Evolutionary conservation across 768 basidiomycete genomes (phyloP), one percentile per base, ranked within the genome.

Genomic region (Boletus vermiculosoides): DNA sequence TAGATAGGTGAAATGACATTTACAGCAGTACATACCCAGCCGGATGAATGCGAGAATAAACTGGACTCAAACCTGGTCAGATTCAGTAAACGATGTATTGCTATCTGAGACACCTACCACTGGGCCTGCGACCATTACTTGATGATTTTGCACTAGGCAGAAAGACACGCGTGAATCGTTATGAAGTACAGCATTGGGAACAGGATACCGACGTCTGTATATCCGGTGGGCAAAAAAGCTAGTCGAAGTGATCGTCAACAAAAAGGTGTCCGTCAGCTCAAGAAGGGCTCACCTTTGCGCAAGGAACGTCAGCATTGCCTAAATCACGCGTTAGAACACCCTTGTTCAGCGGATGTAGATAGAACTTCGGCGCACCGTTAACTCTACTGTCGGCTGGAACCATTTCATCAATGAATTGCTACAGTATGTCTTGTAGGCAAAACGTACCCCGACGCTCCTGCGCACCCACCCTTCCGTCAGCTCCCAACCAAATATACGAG

Each of bases 181-280:
- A 13, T n/a, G 18, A 37, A 2, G n/a, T 28, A 9, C 10, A 36
- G 18, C 34, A 41, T 2, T 25, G 8, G 20, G 9, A 49, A 34
- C 4, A 33, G 2, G 22, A 40, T 39, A 62, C 63, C 2, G 15
- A 68, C 66, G 40, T 59, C 42, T 57, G 45, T 70, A 63, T 58
- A 68, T 70, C 25, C 67, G 66, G 47, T 67, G 47, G 15, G 57
- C 58, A 46, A 70, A 68, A 53, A 65, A 70, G 36, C 67, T 68
- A n/a, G 39, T 36, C 28, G 15, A 40, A 7, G 25, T 11, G 10
- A 28, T 13, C 9, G 12, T 63, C 28, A 61, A 36, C 20, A 30
- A 25, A 39, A 18, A 39, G 1, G 12, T 20, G n/a, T 3, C 5
- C 0, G 16, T 9, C 7, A 23, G 13, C 25, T 4, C 0, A 5